These are phyloP conservation scores for Bimuria novae-zelandiae DNA, from an alignment of 2,329 filamentous ascomycete species.

Conservation along the genomic window DNA sequence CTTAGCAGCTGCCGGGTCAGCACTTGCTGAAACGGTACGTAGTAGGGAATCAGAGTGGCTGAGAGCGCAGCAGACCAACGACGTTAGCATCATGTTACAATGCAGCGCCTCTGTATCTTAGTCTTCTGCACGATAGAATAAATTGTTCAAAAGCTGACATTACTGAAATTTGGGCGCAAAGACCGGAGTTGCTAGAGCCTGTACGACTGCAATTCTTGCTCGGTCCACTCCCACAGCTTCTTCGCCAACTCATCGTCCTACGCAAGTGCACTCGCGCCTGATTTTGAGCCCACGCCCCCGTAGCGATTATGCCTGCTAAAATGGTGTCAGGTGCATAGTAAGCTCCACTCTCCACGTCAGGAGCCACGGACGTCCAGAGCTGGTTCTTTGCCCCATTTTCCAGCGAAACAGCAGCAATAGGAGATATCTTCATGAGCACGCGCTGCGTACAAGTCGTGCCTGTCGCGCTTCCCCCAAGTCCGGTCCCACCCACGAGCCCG, in stretches of 20 bases:
- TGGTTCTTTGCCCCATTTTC: constrained; percentile 17
- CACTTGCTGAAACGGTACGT: no score
- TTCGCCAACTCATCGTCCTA: constrained; percentile 11
- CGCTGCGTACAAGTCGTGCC: background rate
- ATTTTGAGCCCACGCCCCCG: background rate
- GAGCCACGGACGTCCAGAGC: constrained; percentile 15
- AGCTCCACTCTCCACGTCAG: constrained; percentile 9
- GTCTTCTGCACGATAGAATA: no score
- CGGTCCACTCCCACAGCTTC: constrained; percentile 16
- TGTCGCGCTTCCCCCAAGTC: constrained; percentile 6
- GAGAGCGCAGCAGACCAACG: no score
- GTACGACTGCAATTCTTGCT: constrained; percentile 6
- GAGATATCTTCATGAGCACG: background rate
- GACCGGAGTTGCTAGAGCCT: background rate
- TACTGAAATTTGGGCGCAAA: no score
- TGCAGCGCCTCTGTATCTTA: no score
- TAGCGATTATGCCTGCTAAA: background rate
- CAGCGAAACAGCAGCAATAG: background rate
- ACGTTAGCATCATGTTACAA: no score
- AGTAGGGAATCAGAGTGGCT: no score
- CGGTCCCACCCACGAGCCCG: constrained; percentile 46
- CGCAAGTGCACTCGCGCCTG: background rate
- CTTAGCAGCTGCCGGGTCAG: no score
- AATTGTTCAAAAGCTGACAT: no score
- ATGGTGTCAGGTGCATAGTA: constrained; percentile 14